phyloP scores from a whole-genome alignment of 208 protist species.

The Trypanosoma rangeli region DNA sequence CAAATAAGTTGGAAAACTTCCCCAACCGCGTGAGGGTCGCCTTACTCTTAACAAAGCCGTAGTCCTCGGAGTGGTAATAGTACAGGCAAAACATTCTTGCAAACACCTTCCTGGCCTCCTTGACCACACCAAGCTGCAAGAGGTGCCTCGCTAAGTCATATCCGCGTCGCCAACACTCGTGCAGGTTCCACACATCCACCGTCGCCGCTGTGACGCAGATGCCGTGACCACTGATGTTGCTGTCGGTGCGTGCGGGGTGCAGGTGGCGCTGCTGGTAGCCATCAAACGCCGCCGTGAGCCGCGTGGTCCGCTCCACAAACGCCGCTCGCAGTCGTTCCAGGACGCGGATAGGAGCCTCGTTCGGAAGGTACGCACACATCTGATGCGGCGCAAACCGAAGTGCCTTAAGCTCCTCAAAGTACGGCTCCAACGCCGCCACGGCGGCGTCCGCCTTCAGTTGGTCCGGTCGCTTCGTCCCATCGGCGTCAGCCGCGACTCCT shows the following conservation, averaged over 20 bases:
- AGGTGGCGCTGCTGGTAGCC: conserved; percentile 24
- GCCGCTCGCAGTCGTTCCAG: conserved; percentile 63
- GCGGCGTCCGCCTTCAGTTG: conserved; percentile 45
- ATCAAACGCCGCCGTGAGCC: conserved; percentile 38
- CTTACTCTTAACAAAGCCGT: conserved; percentile 39
- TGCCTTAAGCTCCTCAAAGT: conserved; percentile 68
- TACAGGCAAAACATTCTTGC: conserved; percentile 69
- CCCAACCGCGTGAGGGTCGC: conserved; percentile 54
- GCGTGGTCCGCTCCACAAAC: conserved; percentile 27
- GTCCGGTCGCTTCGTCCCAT: conserved; percentile 11
- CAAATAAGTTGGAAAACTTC: conserved; percentile 53
- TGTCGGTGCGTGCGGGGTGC: background rate
- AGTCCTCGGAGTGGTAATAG: conserved; percentile 89
- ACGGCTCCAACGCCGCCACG: conserved; percentile 42
- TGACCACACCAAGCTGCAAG: conserved; percentile 73
- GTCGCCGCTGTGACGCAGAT: background rate
- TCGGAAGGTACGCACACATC: conserved; percentile 66
- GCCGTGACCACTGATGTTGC: background rate
- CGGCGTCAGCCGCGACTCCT: background rate
- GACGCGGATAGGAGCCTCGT: conserved; percentile 59
- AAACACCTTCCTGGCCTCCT: conserved; percentile 48
- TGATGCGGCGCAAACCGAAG: conserved; percentile 60
- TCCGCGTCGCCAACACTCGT: conserved; percentile 61
- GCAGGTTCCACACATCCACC: conserved; percentile 42
- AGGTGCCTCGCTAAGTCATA: conserved; percentile 74